phyloP scores from a whole-genome alignment of 129 eudicot genomes.

The Ambrosia artemisiifolia region DNA sequence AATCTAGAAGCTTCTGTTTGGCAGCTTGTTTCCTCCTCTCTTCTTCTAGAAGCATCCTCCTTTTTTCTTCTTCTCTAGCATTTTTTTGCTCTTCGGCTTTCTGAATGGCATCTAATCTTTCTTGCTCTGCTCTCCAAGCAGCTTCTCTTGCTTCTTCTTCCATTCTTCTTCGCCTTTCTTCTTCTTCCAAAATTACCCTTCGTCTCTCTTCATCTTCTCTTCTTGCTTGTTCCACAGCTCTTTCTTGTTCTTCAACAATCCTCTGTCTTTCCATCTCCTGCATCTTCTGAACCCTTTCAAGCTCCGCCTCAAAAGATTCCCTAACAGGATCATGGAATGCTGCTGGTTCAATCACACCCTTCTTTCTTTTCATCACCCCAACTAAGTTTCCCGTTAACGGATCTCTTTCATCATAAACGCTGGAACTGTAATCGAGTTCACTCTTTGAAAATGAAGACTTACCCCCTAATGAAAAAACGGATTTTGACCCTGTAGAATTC shows the following conservation, averaged over 20 bases:
- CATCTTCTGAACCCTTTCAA: constrained; percentile 93
- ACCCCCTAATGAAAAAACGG: constrained; percentile 41
- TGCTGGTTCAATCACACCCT: constrained; percentile 46
- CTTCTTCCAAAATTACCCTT: constrained; percentile 69
- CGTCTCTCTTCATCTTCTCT: constrained; percentile 88
- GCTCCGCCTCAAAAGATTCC: constrained; percentile 97
- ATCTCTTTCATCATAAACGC: constrained; percentile 66
- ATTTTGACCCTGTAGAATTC: constrained; percentile 34
- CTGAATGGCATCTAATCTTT: constrained; percentile 58
- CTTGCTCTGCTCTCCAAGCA: constrained; percentile 93
- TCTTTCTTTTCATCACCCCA: constrained; percentile 77
- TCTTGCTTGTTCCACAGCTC: constrained; percentile 76
- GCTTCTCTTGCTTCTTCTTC: constrained; percentile 94
- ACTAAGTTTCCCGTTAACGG: constrained; percentile 62
- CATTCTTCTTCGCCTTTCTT: constrained; percentile 59
- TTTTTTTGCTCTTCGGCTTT: constrained; percentile 73
- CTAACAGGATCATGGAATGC: constrained; percentile 89
- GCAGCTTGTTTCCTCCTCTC: constrained; percentile 93
- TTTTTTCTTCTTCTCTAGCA: constrained; percentile 84
- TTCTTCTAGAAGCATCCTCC: constrained; percentile 58
- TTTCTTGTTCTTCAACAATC: constrained; percentile 78
- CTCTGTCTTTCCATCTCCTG: constrained; percentile 93
- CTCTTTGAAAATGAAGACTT: constrained; percentile 46
- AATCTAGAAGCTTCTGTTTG: constrained; percentile 77
- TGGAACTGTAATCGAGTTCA: constrained; percentile 50